Base-by-base conservation (phyloP, 2,329 filamentous ascomycete genomes). In the Colletotrichum aenigma region DNA sequence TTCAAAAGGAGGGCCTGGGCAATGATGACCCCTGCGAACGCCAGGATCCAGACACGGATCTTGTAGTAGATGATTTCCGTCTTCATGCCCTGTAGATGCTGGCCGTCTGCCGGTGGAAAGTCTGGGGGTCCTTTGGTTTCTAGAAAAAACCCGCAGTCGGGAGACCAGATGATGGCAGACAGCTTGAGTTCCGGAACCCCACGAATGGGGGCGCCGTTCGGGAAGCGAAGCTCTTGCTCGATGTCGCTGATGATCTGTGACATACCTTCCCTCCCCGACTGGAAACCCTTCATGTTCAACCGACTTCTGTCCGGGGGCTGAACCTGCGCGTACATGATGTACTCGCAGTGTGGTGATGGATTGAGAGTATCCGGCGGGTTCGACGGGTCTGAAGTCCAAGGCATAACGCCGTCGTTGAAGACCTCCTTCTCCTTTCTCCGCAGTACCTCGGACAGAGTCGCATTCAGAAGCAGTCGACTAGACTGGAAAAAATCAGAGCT, bases 281-380 rank as follows among this genome's bases (percentile, higher is more conserved):
- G 81, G 74, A 79, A 82, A 74, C 78, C 82, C 74, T 76, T 77
- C 26, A 84, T 80, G 69, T 83, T 80, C 26, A 87, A 77, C 24
- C 83, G 81, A 10, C 83, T 79, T 15, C 83, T 82, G 62, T 88
- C 84, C 5, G 90, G 84, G 3, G 92, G 91, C 77, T 94, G 89
- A 55, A 96, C 89, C 82, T 98, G 97, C 34, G 96, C 87, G 83
- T 96, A 98, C 70, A 98, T 87, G 66, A 99, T 87, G 81, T 95
- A 95, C 84, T 99, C 97, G 88, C 97, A 99, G 79, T 95, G 94
- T 1, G 95, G 95, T 38, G 89, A 85, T 21, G 92, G 90, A 75
- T 90, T 89, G 73, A 87, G 87, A 13, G 89, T 86, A 76, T 94
- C 93, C n/a, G 85, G 89, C 13, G 89, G 85, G 7, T 88, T 91